Base-by-base conservation (phyloP, 345 rosid genomes). In the Viola odorata region DNA sequence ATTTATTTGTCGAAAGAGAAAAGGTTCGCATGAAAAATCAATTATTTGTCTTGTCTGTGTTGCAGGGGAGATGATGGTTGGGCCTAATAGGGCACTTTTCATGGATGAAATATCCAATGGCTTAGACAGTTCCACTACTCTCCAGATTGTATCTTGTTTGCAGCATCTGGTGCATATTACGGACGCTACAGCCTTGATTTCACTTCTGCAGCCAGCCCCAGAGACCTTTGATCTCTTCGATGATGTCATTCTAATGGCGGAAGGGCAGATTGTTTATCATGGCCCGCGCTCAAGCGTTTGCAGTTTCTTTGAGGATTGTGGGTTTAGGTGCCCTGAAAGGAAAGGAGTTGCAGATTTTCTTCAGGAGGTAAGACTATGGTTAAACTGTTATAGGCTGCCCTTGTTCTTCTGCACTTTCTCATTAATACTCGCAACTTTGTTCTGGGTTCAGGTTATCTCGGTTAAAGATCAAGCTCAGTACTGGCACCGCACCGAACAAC, bases 61-160 rank as follows among this genome's bases (percentile, higher is more conserved):
- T 68, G 66, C 81, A 82, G 95, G 82, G 40, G 95, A 87, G 75
- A 82, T 87, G 85, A 74, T 81, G 48, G 86, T 87, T 7, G 88
- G 90, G 10, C 86, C 95, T 9, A 73, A 70, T 16, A 82, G 77
- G 73, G 80, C 90, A 38, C 23, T 87, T 6, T 81, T 87, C 60
- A 82, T 87, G 95, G 95, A 84, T 53, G 88, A 84, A 69, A 82
- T 87, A 65, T 76, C 88, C 6, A 82, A 80, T 12, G 95, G 90
- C 8, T 69, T 84, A 42, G 95, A 87, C 64, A 87, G 86, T 60
- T 87, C 88, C 2, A 84, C 90, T 12, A 72, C 88, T 10, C 81
- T 61, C 69, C 95, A 84, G 79, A 73, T 87, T 41, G 75, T 77
- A 52, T 57, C 80, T 11, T 84, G 83, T 61, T 72, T 87, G 53